These are phyloP conservation scores for Ormosia emarginata DNA, from an alignment of 306 rosid genomes.

Conservation along the genomic window DNA sequence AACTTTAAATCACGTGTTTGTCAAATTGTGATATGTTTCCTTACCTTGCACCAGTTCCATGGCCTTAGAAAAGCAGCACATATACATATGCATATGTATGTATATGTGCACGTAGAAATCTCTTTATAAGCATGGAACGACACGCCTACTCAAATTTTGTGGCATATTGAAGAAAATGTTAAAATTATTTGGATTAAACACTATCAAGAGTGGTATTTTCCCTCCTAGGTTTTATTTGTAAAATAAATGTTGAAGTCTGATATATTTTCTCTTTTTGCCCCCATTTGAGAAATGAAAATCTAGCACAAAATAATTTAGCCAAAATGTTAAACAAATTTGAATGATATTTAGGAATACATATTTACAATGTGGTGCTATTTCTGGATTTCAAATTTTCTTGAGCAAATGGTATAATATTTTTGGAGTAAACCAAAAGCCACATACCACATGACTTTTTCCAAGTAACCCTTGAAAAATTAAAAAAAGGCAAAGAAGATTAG, in stretches of 20 bases:
- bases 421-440: not conserved
- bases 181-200: not conserved
- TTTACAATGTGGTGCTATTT: not conserved
- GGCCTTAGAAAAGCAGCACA: too few relatives aligned
- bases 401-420: not conserved
- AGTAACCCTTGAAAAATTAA: conserved; percentile 22
- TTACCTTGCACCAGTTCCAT: not conserved
- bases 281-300: not conserved
- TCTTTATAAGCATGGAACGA: not conserved
- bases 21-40: not conserved
- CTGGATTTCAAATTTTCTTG: not conserved
- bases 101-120: not conserved
- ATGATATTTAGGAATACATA: not conserved
- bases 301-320: too few relatives aligned
- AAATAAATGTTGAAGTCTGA: too few relatives aligned
- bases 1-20: not conserved
- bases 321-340: not conserved
- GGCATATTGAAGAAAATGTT: not conserved
- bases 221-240: too few relatives aligned
- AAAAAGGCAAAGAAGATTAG: conserved; percentile 21
- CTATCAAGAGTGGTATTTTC: not conserved
- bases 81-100: too few relatives aligned
- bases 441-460: not conserved
- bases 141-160: not conserved
- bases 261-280: not conserved